Conservation (phyloP, 805 yeast genomes). For the Wickerhamomyces strasburgensis region DNA sequence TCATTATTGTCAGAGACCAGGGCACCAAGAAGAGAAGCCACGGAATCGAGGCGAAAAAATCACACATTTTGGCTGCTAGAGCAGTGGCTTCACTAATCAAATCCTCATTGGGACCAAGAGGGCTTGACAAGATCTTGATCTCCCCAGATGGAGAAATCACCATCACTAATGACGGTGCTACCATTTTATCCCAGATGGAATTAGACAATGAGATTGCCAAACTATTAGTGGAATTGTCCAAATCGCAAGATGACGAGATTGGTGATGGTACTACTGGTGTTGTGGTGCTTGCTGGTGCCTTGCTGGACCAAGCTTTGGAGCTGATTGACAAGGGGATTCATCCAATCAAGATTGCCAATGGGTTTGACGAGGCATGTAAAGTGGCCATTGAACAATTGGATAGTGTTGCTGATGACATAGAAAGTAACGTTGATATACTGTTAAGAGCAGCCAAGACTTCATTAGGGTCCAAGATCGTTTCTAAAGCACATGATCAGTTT, state of each 20-base stretch:
- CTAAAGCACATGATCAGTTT: slow-evolving; percentile 88
- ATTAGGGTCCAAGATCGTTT: slow-evolving; percentile 90
- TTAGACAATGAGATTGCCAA: slow-evolving; percentile 95
- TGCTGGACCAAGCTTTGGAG: slow-evolving; percentile 90
- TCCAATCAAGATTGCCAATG: slow-evolving; percentile 94
- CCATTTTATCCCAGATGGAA: slow-evolving; percentile 93
- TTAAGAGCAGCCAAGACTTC: slow-evolving; percentile 93
- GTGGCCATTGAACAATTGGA: slow-evolving; percentile 80
- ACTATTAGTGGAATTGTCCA: slow-evolving; percentile 85
- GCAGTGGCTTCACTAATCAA: slow-evolving; percentile 89
- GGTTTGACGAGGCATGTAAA: slow-evolving; percentile 95
- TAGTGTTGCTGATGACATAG: slow-evolving; percentile 62
- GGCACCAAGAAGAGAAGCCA: slow-evolving; percentile 60
- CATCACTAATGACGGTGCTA: slow-evolving; percentile 98
- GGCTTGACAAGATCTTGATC: slow-evolving; percentile 92
- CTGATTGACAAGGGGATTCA: slow-evolving; percentile 95
- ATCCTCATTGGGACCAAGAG: slow-evolving; percentile 95
- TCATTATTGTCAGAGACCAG: slow-evolving; percentile 91
- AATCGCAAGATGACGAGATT: slow-evolving; percentile 95
- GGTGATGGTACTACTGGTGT: slow-evolving; percentile 99
- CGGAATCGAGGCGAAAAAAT: slow-evolving; percentile 74
- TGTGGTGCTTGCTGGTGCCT: slow-evolving; percentile 91
- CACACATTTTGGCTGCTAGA: slow-evolving; percentile 92
- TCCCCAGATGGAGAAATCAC: slow-evolving; percentile 97
- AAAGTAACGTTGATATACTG: slow-evolving; percentile 42